Percentiles rank a stretch among this genome's conserved stretches.
Evolutionary conservation across 345 rosid species (phyloP).

Genomic region (Reutealis trisperma): DNA sequence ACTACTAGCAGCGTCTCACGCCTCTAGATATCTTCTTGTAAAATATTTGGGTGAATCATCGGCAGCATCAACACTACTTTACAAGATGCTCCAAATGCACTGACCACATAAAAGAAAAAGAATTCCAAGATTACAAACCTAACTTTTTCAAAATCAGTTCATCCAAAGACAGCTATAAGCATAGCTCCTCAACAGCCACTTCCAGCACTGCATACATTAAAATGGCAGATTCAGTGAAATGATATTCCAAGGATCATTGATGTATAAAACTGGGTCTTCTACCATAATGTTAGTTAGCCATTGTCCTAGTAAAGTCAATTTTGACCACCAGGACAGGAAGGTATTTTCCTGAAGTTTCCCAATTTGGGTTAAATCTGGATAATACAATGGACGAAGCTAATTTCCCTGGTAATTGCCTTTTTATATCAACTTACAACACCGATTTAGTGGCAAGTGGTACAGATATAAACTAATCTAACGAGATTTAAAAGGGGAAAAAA

Average conservation of each 20-base stretch:
- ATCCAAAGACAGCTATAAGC: constrained; percentile 32
- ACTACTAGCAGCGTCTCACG: constrained; percentile 37
- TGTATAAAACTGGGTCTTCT: background rate
- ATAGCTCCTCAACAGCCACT: constrained; percentile 36
- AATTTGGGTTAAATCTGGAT: background rate
- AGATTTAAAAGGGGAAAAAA: background rate
- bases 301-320: background rate
- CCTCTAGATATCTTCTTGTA: constrained; percentile 32
- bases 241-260: background rate
- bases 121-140: constrained; percentile 34
- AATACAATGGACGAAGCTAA: background rate
- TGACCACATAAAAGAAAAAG: constrained; percentile 36
- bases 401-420: background rate
- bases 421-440: background rate
- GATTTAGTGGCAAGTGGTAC: background rate
- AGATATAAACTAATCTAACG: background rate
- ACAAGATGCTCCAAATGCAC: constrained; percentile 51
- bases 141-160: constrained; percentile 31
- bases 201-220: constrained; percentile 34
- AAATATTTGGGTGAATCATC: constrained; percentile 26
- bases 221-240: constrained; percentile 6
- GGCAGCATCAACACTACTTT: constrained; percentile 46
- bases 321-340: background rate
- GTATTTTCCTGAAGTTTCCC: background rate
- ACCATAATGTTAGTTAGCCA: background rate